These are phyloP conservation scores for Parathielavia hyrcaniae DNA, from an alignment of 495 filamentous ascomycete genomes.

Conservation along the genomic window DNA sequence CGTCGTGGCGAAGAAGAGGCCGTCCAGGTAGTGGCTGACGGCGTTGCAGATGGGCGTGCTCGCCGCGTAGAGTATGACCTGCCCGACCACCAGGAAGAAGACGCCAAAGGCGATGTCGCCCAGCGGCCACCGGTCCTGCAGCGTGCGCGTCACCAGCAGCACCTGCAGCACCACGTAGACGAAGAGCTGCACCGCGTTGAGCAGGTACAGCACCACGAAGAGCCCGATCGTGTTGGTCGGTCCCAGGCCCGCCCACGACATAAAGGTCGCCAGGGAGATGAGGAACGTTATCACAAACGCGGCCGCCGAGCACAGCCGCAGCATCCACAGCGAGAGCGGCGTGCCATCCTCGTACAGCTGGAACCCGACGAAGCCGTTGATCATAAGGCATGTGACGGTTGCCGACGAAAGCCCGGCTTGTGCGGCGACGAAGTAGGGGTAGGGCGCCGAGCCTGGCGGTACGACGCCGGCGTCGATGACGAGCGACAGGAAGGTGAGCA, in stretches of 20 bases:
- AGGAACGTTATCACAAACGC: conserved; percentile 87
- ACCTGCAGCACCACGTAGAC: conserved; percentile 87
- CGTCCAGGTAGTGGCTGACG: conserved; percentile 90
- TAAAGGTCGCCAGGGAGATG: conserved; percentile 87
- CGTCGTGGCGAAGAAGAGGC: conserved; percentile 88
- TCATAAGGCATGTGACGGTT: conserved; percentile 77
- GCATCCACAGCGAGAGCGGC: conserved; percentile 84
- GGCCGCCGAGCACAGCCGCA: conserved; percentile 65
- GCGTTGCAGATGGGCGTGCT: conserved; percentile 77
- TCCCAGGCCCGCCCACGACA: conserved; percentile 77
- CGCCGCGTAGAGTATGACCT: conserved; percentile 88
- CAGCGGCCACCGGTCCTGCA: conserved; percentile 92
- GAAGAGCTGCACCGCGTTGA: conserved; percentile 79
- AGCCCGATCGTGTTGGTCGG: conserved; percentile 81
- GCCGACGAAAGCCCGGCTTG: conserved; percentile 90
- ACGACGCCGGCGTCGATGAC: conserved; percentile 90
- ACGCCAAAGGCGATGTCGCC: conserved; percentile 90
- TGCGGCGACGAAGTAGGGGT: conserved; percentile 84
- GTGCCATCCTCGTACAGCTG: conserved; percentile 99
- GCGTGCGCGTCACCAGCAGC: conserved; percentile 78
- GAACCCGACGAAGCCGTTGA: conserved; percentile 98
- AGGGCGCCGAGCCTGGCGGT: conserved; percentile 69
- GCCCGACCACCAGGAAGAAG: conserved; percentile 86
- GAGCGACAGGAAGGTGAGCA: conserved; percentile 80
- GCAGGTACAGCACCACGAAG: conserved; percentile 86